A percentile compares a stretch with the other conserved stretches of the same genome.
These are phyloP conservation scores for Trametes meyenii DNA, from an alignment of 768 basidiomycete species.

Conservation along the genomic window DNA sequence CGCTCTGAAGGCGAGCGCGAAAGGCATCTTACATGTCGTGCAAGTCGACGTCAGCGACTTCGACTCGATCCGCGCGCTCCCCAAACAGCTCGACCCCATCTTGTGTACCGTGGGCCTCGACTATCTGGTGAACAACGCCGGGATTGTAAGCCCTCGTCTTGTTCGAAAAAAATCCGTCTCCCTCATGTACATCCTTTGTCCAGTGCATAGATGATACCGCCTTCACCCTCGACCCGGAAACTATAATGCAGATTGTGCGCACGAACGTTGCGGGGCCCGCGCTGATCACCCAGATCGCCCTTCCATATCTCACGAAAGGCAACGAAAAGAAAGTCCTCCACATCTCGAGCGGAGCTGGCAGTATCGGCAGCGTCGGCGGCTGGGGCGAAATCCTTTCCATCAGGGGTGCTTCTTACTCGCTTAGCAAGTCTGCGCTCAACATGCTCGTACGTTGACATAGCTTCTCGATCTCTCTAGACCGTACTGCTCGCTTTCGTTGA, in stretches of 20 bases:
- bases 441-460: constrained; percentile 38
- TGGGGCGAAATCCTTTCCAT: neutral
- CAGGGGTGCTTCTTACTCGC: constrained; percentile 34
- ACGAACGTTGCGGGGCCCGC: constrained; percentile 42
- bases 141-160: constrained; percentile 25
- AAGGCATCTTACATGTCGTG: constrained; percentile 37
- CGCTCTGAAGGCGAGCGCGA: constrained; percentile 24
- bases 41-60: constrained; percentile 34
- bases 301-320: constrained; percentile 37
- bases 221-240: constrained; percentile 32
- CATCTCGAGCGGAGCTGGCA: constrained; percentile 36
- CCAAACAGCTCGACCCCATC: constrained; percentile 26
- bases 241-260: constrained; percentile 30
- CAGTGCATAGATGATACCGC: constrained; percentile 27
- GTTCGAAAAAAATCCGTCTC: neutral
- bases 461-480: neutral
- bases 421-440: constrained; percentile 42
- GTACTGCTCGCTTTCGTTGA: neutral
- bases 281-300: constrained; percentile 36
- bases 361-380: constrained; percentile 32
- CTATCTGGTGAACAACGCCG: constrained; percentile 46
- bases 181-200: too few species aligned
- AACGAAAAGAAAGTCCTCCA: constrained; percentile 38
- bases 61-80: constrained; percentile 31
- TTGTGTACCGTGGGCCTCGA: constrained; percentile 39